A percentile compares a stretch with the other conserved stretches of the same genome.
Evolutionary conservation across 352 stramenopile species (phyloP).

Genomic region (Phytophthora crassamura): DNA sequence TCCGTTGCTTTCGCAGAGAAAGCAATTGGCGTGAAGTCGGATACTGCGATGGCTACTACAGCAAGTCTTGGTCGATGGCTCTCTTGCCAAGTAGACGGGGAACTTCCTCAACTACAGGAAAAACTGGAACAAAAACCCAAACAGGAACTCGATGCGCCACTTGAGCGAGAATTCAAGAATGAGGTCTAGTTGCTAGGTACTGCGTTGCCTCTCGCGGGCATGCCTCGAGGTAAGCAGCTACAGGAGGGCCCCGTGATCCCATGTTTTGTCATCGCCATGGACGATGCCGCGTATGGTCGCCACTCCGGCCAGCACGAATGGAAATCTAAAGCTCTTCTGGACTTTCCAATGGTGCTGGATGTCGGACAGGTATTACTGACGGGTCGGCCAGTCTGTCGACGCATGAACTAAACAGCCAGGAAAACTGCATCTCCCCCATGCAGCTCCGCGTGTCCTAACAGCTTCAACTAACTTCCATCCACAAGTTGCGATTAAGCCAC

Average conservation of each 20-base stretch:
- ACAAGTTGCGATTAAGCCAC: neutral
- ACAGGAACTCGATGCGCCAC: slow-evolving; percentile 1
- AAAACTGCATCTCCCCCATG: neutral
- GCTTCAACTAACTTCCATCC: slow-evolving; percentile 1
- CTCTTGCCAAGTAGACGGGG: slow-evolving; percentile 3
- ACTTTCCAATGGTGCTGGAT: slow-evolving; percentile 4
- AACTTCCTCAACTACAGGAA: neutral
- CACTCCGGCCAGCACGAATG: too few species aligned
- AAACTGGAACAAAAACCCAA: slow-evolving; percentile 1
- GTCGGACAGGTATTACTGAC: too few species aligned
- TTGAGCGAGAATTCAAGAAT: slow-evolving; percentile 20
- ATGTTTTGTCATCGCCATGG: neutral
- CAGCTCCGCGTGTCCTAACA: neutral
- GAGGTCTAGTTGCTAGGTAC: slow-evolving; percentile 1
- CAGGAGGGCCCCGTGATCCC: neutral
- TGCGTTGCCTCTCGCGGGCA: neutral
- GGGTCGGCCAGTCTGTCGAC: too few species aligned
- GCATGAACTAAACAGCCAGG: neutral
- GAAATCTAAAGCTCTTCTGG: too few species aligned
- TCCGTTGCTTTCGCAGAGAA: neutral
- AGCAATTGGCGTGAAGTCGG: neutral
- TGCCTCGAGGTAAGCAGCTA: too few species aligned
- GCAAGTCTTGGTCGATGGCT: slow-evolving; percentile 19
- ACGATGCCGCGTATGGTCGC: neutral
- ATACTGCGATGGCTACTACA: slow-evolving; percentile 8